A percentile compares a stretch with the other conserved stretches of the same genome.
phyloP scores from a whole-genome alignment of 1,139 yeast species.

The Magnusiomyces magnusii region DNA sequence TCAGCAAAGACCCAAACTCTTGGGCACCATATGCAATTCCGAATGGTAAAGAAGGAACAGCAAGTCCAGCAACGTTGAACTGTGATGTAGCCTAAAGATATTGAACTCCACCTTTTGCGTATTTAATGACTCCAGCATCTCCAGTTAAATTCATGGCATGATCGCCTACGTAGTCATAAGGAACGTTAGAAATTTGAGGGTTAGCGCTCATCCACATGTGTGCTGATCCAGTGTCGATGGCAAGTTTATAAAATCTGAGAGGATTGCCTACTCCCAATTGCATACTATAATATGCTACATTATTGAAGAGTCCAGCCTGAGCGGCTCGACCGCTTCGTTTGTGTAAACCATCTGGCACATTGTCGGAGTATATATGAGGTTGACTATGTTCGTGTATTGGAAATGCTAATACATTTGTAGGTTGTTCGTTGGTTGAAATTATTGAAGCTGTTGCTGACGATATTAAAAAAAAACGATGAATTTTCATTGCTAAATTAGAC shows the following conservation, averaged over 20 bases:
- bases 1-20: background rate
- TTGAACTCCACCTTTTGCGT: background rate
- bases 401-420: background rate
- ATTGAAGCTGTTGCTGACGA: too few relatives aligned
- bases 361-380: background rate
- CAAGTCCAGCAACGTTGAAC: background rate
- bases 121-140: background rate
- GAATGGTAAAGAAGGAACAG: background rate
- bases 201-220: background rate
- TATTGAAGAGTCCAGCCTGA: background rate
- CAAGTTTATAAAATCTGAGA: background rate
- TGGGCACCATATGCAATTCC: background rate
- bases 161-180: slow-evolving; percentile 1
- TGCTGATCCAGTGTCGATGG: background rate
- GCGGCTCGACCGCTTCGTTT: background rate
- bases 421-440: too few relatives aligned
- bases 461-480: too few relatives aligned
- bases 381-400: background rate
- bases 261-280: background rate
- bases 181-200: background rate
- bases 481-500: background rate
- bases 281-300: background rate
- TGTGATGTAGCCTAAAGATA: background rate
- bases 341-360: background rate
- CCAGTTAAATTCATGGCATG: background rate